Evolutionary conservation across 768 basidiomycete genomes (phyloP).

Genomic region (Lanmaoa pseudosensibilis): DNA sequence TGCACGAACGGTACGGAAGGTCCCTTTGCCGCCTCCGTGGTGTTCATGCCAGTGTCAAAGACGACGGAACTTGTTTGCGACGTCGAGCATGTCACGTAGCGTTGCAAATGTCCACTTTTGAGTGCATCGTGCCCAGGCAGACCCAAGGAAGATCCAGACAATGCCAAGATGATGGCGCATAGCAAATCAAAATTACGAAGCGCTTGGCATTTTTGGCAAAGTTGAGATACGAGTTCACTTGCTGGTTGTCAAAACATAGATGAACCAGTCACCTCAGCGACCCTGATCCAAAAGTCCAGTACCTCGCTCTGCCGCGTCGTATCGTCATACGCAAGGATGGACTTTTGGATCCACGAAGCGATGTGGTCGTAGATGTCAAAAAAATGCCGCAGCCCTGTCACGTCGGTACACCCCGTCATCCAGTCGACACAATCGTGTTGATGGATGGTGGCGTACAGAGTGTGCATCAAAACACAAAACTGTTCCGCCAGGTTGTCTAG

Average conservation of each 20-base stretch:
- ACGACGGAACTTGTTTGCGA: constrained; percentile 35
- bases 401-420: constrained; percentile 37
- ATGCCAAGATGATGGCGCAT: constrained; percentile 63
- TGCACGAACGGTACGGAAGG: constrained; percentile 70
- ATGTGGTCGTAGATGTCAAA: constrained; percentile 62
- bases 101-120: constrained; percentile 51
- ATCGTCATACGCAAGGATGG: constrained; percentile 52
- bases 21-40: constrained; percentile 42
- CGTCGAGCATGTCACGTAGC: constrained; percentile 57
- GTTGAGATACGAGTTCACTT: neutral
- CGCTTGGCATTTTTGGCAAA: constrained; percentile 56
- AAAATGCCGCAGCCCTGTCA: constrained; percentile 52
- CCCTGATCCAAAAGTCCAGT: constrained; percentile 74
- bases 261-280: constrained; percentile 60
- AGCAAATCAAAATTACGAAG: constrained; percentile 68
- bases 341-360: constrained; percentile 65
- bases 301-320: constrained; percentile 56
- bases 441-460: constrained; percentile 66
- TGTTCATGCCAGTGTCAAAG: constrained; percentile 55
- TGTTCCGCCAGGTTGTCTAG: constrained; percentile 76
- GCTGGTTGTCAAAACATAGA: neutral
- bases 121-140: constrained; percentile 67
- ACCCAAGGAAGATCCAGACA: constrained; percentile 59
- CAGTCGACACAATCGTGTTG: constrained; percentile 76
- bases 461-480: constrained; percentile 71